phyloP scores from a whole-genome alignment of 768 basidiomycete genomes.

The Suillus weaverae region DNA sequence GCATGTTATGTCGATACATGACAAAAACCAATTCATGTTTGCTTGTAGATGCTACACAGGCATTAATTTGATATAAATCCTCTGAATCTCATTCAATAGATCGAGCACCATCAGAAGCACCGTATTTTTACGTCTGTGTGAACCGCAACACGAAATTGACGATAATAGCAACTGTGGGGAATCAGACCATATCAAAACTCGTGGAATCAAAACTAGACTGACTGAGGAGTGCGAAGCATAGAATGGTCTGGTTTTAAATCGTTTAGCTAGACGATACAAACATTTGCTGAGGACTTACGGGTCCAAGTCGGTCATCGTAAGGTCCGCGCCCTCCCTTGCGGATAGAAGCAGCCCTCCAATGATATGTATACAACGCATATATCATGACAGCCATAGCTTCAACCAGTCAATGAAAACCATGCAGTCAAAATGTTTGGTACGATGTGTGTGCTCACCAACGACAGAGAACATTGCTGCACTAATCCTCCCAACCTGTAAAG shows the following conservation, averaged over 20 bases:
- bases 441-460: conserved; percentile 63
- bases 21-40: conserved; percentile 11
- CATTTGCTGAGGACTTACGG: conserved; percentile 57
- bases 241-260: conserved; percentile 56
- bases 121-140: conserved; percentile 35
- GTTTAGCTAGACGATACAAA: conserved; percentile 15
- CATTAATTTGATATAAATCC: conserved; percentile 1
- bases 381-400: conserved; percentile 96
- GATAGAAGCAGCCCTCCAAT: conserved; percentile 94
- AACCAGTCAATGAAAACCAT: conserved; percentile 14
- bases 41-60: conserved; percentile 14
- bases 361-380: conserved; percentile 93
- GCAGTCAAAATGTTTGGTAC: not conserved
- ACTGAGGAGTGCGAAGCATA: conserved; percentile 84
- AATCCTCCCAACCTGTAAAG: conserved; percentile 81
- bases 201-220: conserved; percentile 20
- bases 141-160: conserved; percentile 87
- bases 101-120: not conserved
- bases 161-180: conserved; percentile 67
- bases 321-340: conserved; percentile 89
- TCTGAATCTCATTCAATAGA: not conserved
- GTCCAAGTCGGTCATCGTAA: conserved; percentile 94
- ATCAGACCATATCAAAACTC: not conserved
- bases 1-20: conserved; percentile 1
- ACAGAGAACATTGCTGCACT: conserved; percentile 95